Conservation (phyloP, 2,329 filamentous ascomycete species). For the Chaetomium olivaceum region DNA sequence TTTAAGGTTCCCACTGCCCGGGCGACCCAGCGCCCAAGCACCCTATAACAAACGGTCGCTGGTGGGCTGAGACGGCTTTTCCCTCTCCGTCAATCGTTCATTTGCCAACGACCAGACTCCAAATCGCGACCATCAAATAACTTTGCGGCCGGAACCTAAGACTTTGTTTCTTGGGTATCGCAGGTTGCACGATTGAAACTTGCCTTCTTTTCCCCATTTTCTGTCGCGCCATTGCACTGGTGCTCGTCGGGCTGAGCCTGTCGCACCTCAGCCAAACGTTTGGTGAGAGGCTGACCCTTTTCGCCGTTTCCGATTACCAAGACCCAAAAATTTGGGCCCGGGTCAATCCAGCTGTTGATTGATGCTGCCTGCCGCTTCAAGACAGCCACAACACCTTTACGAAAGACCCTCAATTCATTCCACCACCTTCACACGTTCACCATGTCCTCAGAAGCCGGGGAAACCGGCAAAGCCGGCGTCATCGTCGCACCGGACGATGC, state of each 20-base stretch:
- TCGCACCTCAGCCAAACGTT: constrained; percentile 8
- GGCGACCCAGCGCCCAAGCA: neutral
- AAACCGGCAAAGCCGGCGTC: constrained; percentile 57
- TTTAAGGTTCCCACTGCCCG: constrained; percentile 18
- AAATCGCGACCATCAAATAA: constrained; percentile 7
- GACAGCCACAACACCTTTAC: constrained; percentile 14
- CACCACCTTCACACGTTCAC: constrained; percentile 27
- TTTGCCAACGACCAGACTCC: constrained; percentile 3
- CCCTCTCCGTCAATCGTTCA: constrained; percentile 12
- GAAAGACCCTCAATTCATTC: constrained; percentile 2
- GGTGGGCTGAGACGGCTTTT: constrained; percentile 25
- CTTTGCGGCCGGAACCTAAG: neutral
- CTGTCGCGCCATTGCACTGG: neutral
- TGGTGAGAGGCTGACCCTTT: constrained; percentile 17
- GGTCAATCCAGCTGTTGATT: constrained; percentile 17
- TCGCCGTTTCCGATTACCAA: constrained; percentile 13
- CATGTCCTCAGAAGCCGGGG: constrained; percentile 28
- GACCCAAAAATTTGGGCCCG: constrained; percentile 17
- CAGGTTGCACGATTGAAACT: neutral
- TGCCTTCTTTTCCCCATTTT: neutral
- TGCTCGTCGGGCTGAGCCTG: constrained; percentile 11
- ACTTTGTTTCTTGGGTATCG: neutral
- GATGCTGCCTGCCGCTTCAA: constrained; percentile 20
- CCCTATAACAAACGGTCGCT: constrained; percentile 17
- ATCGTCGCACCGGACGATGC: constrained; percentile 56